These are phyloP conservation scores for Phytophthora sp. DNA, from an alignment of 352 stramenopile species.

Conservation along the genomic window DNA sequence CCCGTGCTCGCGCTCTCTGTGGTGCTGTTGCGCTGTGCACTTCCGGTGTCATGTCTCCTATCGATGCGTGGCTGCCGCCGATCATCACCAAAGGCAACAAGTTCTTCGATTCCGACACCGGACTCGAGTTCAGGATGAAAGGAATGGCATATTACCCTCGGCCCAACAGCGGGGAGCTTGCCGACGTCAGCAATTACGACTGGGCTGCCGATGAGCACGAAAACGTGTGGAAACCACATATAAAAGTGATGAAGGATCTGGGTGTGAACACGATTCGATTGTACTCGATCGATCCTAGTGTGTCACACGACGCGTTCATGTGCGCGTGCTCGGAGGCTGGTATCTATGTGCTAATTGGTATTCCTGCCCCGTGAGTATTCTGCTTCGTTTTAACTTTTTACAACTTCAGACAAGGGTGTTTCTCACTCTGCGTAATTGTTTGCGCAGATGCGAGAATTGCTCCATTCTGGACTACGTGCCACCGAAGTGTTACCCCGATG, in stretches of 20 bases:
- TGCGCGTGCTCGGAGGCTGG: constrained; percentile 53
- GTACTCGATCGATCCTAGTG: constrained; percentile 60
- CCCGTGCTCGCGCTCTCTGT: constrained; percentile 33
- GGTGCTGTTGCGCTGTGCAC: not conserved
- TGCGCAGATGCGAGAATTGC: constrained; percentile 49
- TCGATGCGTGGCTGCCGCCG: constrained; percentile 37
- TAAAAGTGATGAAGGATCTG: constrained; percentile 52
- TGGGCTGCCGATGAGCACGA: constrained; percentile 61
- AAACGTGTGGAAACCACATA: constrained; percentile 48
- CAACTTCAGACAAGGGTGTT: no score
- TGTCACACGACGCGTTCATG: constrained; percentile 78
- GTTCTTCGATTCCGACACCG: constrained; percentile 72
- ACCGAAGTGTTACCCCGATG: constrained; percentile 49
- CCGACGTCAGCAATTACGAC: constrained; percentile 55
- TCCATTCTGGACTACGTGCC: constrained; percentile 43
- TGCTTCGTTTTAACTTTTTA: no score
- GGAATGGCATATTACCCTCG: constrained; percentile 67
- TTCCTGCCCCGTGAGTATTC: constrained; percentile 47
- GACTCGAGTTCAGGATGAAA: constrained; percentile 62
- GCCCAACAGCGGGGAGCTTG: constrained; percentile 57
- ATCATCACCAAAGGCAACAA: constrained; percentile 71
- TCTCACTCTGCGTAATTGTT: not conserved
- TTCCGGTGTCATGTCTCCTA: not conserved
- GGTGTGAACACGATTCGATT: constrained; percentile 65
- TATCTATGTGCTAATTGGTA: constrained; percentile 68